These are phyloP conservation scores for Heterobasidion annosum DNA, from an alignment of 1,284 basidiomycete species.

Conservation along the genomic window DNA sequence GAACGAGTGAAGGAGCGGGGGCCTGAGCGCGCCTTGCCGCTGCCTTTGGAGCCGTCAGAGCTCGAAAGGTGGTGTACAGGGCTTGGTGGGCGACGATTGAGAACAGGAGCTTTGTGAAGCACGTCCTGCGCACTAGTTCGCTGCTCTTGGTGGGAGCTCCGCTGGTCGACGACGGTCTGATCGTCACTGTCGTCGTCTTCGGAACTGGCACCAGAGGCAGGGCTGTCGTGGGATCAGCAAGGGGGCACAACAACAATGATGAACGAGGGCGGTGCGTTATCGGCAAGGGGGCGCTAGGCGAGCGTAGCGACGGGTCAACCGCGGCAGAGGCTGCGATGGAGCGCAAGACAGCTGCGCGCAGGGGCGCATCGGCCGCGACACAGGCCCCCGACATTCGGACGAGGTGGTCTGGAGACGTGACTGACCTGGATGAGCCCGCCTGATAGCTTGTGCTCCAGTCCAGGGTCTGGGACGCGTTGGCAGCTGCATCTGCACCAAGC, in stretches of 20 bases:
- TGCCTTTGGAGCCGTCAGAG: slow-evolving; percentile 16
- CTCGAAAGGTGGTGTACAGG: slow-evolving; percentile 7
- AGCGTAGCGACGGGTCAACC: no score
- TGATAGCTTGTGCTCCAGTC: slow-evolving; percentile 83
- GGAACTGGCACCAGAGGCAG: slow-evolving; percentile 35
- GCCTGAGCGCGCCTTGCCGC: slow-evolving; percentile 13
- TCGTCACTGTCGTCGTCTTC: slow-evolving; percentile 35
- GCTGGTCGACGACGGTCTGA: slow-evolving; percentile 5
- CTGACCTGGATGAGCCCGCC: slow-evolving; percentile 67
- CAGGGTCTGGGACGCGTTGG: slow-evolving; percentile 21
- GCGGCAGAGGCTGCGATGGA: no score
- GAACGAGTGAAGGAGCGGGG: slow-evolving; percentile 43
- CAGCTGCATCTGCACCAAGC: slow-evolving; percentile 14
- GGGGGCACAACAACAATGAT: neutral
- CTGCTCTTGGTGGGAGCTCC: slow-evolving; percentile 4
- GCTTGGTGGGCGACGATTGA: slow-evolving; percentile 3
- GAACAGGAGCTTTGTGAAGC: neutral
- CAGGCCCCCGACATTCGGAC: neutral
- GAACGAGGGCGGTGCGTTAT: no score
- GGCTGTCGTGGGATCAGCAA: slow-evolving; percentile 22
- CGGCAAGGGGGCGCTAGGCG: no score
- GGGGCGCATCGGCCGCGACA: no score
- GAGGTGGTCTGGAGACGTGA: slow-evolving; percentile 1
- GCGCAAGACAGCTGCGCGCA: no score
- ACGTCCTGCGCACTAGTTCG: slow-evolving; percentile 3